Conservation (phyloP, 2,329 filamentous ascomycete species). For the Capronia epimyces region DNA sequence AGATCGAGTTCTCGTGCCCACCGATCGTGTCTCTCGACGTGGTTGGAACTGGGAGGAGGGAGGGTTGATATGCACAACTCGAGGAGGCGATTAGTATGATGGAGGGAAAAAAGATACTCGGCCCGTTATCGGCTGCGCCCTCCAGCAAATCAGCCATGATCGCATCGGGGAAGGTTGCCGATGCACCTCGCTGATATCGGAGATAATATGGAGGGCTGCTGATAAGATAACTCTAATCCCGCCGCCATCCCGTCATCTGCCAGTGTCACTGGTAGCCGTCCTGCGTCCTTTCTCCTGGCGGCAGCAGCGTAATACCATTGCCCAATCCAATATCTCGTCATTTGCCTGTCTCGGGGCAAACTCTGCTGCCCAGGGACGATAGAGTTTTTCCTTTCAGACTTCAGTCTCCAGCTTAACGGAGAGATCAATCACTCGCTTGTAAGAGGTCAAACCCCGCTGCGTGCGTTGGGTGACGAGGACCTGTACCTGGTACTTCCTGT, state of each 20-base stretch:
- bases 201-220: constrained; percentile 4
- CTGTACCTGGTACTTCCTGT: not conserved
- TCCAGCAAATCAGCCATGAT: not conserved
- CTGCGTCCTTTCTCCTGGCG: too few species aligned
- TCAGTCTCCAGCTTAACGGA: too few species aligned
- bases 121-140: constrained; percentile 12
- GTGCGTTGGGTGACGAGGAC: too few species aligned
- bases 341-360: too few species aligned
- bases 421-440: too few species aligned
- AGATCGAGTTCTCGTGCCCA: not conserved
- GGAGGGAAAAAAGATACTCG: constrained; percentile 2
- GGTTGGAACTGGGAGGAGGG: not conserved
- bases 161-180: not conserved
- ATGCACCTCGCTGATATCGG: not conserved
- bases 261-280: not conserved
- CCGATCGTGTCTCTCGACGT: not conserved
- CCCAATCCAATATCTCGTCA: too few species aligned
- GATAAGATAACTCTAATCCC: not conserved
- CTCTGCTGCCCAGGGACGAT: too few species aligned
- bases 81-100: constrained; percentile 18
- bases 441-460: too few species aligned
- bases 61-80: not conserved
- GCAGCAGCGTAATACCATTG: too few species aligned
- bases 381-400: too few species aligned
- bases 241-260: not conserved